Percentiles rank a stretch among this genome's conserved stretches.
Evolutionary conservation across 257 asterid genomes (phyloP).

Genomic region (Primulina eburnea): DNA sequence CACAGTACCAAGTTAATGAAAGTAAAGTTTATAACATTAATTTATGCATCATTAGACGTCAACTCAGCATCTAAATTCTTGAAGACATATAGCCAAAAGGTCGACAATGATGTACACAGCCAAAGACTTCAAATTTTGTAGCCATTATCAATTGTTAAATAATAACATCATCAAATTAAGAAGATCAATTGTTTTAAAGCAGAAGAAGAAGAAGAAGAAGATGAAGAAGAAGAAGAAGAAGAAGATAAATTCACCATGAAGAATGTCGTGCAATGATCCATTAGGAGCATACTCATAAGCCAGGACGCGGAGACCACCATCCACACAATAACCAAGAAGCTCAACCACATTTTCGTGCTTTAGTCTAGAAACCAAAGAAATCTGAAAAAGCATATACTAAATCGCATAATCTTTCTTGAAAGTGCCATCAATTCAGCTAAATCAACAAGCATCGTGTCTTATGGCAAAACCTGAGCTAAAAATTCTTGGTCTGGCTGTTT

Average conservation of each 20-base stretch:
- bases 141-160: not conserved
- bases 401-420: not conserved
- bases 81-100: not conserved
- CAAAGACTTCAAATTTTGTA: constrained; percentile 2
- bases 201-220: constrained; percentile 6
- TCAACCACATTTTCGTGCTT: constrained; percentile 62
- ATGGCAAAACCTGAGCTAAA: constrained; percentile 53
- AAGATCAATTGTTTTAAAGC: too few relatives aligned
- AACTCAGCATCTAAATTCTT: not conserved
- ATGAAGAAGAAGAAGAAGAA: not conserved
- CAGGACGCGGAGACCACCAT: constrained; percentile 62
- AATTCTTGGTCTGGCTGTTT: constrained; percentile 78
- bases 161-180: not conserved
- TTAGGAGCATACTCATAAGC: constrained; percentile 68
- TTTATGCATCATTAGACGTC: constrained; percentile 6
- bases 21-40: not conserved
- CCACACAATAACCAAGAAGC: constrained; percentile 69
- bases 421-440: not conserved
- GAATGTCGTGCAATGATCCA: constrained; percentile 80
- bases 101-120: not conserved
- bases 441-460: not conserved
- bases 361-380: constrained; percentile 77
- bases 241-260: constrained; percentile 53
- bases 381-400: constrained; percentile 36
- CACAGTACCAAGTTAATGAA: not conserved